Evolutionary conservation across 2,329 filamentous ascomycete genomes (phyloP).

Genomic region (Stagonosporopsis chrysanthemi): DNA sequence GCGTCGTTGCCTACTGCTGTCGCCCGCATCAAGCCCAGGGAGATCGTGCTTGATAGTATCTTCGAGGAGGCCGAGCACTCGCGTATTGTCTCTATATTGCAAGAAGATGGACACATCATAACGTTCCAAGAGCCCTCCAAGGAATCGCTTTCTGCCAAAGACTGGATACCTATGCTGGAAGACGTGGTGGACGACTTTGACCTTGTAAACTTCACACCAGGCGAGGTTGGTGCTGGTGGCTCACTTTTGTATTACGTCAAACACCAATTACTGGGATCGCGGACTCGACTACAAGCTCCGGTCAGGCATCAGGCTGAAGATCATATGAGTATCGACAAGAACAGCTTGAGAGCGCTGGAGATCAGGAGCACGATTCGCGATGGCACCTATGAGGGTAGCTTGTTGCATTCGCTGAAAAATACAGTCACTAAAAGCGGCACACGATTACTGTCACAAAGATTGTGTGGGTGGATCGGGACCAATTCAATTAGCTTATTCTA

Average conservation of each 20-base stretch:
- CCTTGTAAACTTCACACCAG: constrained; percentile 65
- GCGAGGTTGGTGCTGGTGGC: constrained; percentile 79
- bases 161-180: constrained; percentile 82
- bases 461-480: constrained; percentile 61
- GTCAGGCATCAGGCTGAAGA: constrained; percentile 75
- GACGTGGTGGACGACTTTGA: constrained; percentile 66
- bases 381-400: constrained; percentile 77
- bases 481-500: not conserved
- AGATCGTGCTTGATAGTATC: constrained; percentile 75
- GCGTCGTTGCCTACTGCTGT: constrained; percentile 79
- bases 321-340: constrained; percentile 90
- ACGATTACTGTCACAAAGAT: constrained; percentile 80
- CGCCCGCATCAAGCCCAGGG: constrained; percentile 81
- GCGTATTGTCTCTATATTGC: constrained; percentile 71
- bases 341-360: constrained; percentile 87
- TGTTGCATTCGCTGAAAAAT: constrained; percentile 86
- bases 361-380: constrained; percentile 87
- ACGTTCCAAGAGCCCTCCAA: constrained; percentile 68
- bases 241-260: constrained; percentile 85
- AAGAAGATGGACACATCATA: constrained; percentile 77
- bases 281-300: constrained; percentile 84
- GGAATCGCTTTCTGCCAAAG: constrained; percentile 59
- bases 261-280: constrained; percentile 76
- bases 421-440: constrained; percentile 93
- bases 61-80: constrained; percentile 64